Percentiles rank a stretch among this genome's conserved stretches.
Conservation (phyloP, 331 rosid species). For the Quercus tomentella region DNA sequence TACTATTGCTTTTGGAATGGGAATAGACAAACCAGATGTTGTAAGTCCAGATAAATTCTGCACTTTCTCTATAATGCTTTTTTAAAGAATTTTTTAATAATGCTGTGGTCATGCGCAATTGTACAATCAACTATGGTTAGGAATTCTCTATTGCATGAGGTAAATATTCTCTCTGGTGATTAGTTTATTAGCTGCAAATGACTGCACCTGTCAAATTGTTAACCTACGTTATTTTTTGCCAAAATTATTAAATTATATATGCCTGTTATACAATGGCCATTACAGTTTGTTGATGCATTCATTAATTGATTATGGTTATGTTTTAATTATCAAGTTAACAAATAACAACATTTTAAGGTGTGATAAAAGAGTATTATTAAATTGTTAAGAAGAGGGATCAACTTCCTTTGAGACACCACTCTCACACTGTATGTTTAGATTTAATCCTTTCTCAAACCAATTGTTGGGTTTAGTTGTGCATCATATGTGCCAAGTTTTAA, state of each 20-base stretch:
- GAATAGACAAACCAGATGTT: conserved; percentile 96
- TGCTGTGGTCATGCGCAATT: conserved; percentile 19
- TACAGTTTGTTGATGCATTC: neutral
- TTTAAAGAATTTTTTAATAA: conserved; percentile 8
- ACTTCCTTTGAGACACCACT: neutral
- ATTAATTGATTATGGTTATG: neutral
- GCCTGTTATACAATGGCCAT: neutral
- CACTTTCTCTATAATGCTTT: neutral
- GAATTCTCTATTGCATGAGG: conserved; percentile 7
- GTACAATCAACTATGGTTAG: conserved; percentile 1
- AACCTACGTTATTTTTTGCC: neutral
- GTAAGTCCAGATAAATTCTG: conserved; percentile 53
- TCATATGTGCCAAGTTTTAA: neutral
- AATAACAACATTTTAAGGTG: neutral
- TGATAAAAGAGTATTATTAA: neutral
- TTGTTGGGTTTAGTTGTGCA: conserved; percentile 6
- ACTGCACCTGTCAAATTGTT: neutral
- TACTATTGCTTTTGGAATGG: conserved; percentile 99
- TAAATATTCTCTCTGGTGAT: conserved; percentile 12
- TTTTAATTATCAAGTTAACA: neutral
- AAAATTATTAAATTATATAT: neutral
- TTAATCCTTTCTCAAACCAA: conserved; percentile 1
- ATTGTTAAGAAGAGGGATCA: neutral
- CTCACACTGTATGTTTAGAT: neutral
- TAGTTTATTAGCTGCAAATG: conserved; percentile 8